These are phyloP conservation scores for Globisporangium nagaii DNA, from an alignment of 352 stramenopile genomes.

Conservation along the genomic window DNA sequence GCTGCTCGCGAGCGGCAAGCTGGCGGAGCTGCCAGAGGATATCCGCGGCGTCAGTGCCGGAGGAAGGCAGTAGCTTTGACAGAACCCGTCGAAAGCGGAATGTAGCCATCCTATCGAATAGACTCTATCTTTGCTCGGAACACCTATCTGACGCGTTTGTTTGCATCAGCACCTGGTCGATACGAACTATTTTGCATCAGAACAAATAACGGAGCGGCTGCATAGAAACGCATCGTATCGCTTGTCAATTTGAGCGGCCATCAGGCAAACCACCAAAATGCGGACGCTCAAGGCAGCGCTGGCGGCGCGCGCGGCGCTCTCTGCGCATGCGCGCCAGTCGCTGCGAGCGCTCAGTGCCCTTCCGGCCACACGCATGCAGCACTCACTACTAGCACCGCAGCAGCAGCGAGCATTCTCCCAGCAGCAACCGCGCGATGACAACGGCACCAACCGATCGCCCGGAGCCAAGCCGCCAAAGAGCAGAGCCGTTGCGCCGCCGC, in stretches of 20 bases:
- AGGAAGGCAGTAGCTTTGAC: background rate
- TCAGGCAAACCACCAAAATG: background rate
- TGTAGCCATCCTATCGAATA: background rate
- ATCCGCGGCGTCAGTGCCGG: background rate
- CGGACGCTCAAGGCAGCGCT: background rate
- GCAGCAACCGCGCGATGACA: background rate
- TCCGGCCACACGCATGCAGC: background rate
- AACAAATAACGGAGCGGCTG: no score
- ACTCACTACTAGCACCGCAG: no score
- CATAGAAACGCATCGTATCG: no score
- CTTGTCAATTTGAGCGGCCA: background rate
- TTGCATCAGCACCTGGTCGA: no score
- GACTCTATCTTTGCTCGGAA: no score
- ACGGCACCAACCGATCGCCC: background rate
- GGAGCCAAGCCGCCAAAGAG: no score
- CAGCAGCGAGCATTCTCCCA: background rate
- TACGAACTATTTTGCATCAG: no score
- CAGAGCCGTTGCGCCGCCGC: background rate
- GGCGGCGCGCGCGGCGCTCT: background rate
- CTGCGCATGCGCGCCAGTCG: constrained; percentile 1
- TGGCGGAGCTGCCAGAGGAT: background rate
- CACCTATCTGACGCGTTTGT: no score
- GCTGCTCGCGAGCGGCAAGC: constrained; percentile 8
- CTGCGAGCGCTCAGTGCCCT: background rate
- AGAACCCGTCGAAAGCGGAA: no score